A percentile compares a stretch with the other conserved stretches of the same genome.
Evolutionary conservation across 176 grass and related monocot genomes (phyloP).

Genomic region (Olyra latifolia): DNA sequence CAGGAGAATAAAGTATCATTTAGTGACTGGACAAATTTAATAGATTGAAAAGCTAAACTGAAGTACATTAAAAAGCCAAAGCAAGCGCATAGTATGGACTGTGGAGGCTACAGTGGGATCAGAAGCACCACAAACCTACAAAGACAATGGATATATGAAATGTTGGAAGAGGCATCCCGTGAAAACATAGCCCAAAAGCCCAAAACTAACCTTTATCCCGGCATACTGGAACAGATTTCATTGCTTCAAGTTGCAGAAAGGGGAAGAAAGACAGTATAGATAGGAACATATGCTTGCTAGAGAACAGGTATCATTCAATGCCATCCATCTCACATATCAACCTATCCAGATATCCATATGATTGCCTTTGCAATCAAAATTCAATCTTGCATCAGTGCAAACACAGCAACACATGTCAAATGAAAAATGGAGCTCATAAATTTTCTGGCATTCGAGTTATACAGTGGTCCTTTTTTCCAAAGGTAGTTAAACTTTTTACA

Average conservation of each 20-base stretch:
- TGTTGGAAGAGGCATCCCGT: background rate
- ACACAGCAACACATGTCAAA: background rate
- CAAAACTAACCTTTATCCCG: background rate
- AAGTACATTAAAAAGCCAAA: background rate
- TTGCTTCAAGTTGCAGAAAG: background rate
- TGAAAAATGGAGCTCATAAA: background rate
- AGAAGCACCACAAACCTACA: background rate
- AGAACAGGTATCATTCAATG: background rate
- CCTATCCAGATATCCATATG: background rate
- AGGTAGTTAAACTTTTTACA: background rate
- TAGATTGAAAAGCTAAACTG: slow-evolving; percentile 4
- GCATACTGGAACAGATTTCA: background rate
- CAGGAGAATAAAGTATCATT: background rate
- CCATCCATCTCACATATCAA: background rate
- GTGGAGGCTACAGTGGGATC: background rate
- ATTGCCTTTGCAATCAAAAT: background rate
- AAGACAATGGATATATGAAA: background rate
- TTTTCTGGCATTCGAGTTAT: background rate
- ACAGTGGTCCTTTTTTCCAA: background rate
- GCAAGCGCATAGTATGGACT: slow-evolving; percentile 1
- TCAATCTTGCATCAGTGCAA: background rate
- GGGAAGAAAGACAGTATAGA: background rate
- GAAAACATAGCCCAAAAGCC: background rate
- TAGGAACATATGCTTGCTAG: background rate
- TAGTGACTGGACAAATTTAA: background rate